phyloP scores from a whole-genome alignment of 2,329 filamentous ascomycete genomes.

The Diaporthe humulicola region DNA sequence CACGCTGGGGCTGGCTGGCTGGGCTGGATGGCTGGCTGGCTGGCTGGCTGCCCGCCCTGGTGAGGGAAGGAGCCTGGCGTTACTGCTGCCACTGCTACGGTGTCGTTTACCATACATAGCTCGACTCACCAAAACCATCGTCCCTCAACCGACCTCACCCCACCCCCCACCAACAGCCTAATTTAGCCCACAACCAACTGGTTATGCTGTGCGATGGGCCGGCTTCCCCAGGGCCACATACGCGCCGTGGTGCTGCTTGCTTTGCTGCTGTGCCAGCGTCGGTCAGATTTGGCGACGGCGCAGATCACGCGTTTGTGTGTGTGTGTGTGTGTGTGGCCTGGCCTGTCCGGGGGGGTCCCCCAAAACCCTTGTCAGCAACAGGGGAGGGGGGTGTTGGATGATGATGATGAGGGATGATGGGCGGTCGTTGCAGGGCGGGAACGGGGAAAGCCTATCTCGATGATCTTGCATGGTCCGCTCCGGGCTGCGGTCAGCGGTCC shows the following conservation, averaged over 20 bases:
- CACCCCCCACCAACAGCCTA: not conserved
- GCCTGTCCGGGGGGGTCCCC: not conserved
- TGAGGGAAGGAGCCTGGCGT: not conserved
- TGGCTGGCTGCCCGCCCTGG: not conserved
- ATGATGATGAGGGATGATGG: not conserved
- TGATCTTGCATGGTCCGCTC: slow-evolving; percentile 28
- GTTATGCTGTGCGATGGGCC: slow-evolving; percentile 31
- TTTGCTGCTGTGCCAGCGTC: slow-evolving; percentile 30
- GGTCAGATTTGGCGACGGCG: slow-evolving; percentile 22
- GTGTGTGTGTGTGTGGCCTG: not conserved
- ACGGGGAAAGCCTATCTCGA: slow-evolving; percentile 16
- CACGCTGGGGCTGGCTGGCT: slow-evolving; percentile 14
- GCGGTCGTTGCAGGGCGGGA: not conserved
- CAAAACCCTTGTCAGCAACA: not conserved
- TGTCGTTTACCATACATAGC: slow-evolving; percentile 6
- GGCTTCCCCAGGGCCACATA: slow-evolving; percentile 6
- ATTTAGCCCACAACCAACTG: not conserved
- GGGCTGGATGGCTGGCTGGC: not conserved
- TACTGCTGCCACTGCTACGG: not conserved
- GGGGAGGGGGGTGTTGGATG: not conserved
- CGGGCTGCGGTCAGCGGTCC: not conserved
- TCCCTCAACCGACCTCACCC: not conserved
- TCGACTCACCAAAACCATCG: not conserved
- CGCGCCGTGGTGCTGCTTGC: slow-evolving; percentile 3
- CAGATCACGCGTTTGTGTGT: not conserved